Base-by-base conservation (phyloP, 495 filamentous ascomycete species). In the Glutinoglossum americanum region DNA sequence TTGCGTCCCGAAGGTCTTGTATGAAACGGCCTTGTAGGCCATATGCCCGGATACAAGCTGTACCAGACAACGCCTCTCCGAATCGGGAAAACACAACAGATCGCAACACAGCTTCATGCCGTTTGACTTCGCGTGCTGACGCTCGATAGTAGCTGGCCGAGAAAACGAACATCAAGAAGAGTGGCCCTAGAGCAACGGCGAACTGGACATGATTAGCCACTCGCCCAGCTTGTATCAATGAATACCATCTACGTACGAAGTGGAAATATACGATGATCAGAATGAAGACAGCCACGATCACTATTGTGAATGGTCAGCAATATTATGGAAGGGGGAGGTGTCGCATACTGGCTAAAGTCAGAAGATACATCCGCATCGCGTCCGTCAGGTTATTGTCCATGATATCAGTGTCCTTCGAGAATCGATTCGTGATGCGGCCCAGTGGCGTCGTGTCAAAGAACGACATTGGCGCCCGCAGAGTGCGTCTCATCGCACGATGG, bases 381-480 rank as follows among this genome's bases (percentile, higher is more conserved):
- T 96, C 92, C 25, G 83, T 82, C 9, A 96, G 73, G 47, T 79
- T 88, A 66, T 94, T 96, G 67, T 98, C 92, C 88, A 98, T 93
- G 33, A 85, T 83, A 63, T 94, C 84, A 49, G 96, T 82, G 67
- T 98, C 92, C 63, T 89, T 87, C 3, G 89, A 90, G 70, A 98
- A 98, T 23, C 92, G 85, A 65, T 97, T 98, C 9, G 88, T 92
- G 65, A 98, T 95, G 26, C 92, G 82, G n/a, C 92, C 92, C 0
- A 96, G 72, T 0, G 92, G 92, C 0, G 92, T 98, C 0, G 90
- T 96, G 62, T 96, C 92, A 72, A 97, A 96, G 73, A 97, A 97
- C 3, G 83, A 82, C 89, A 97, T 94, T 0, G 92, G 92, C 0
- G 92, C 90, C 51, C 89, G 78, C 44, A 98, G 74, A 0, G 88